A percentile compares a stretch with the other conserved stretches of the same genome.
phyloP scores from a whole-genome alignment of 805 yeast species.

The Metschnikowia kofuensis region DNA sequence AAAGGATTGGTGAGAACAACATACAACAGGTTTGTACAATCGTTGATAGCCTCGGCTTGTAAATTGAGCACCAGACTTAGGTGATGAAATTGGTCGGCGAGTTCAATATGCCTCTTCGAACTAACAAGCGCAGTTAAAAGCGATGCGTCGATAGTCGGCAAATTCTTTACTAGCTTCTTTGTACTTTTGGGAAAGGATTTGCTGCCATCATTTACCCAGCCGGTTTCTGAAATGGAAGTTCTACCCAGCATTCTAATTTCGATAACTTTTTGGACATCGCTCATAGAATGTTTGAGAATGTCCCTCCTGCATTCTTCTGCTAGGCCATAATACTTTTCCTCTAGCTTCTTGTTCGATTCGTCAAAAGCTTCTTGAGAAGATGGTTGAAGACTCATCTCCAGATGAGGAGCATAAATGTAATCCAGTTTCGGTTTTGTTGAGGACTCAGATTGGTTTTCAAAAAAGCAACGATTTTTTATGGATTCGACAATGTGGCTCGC shows the following conservation, averaged over 20 bases:
- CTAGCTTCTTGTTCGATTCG: constrained; percentile 40
- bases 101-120: constrained; percentile 20
- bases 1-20: constrained; percentile 48
- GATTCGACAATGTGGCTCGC: constrained; percentile 1
- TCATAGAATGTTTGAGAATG: constrained; percentile 44
- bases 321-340: constrained; percentile 49
- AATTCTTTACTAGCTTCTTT: constrained; percentile 26
- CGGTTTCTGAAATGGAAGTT: constrained; percentile 9
- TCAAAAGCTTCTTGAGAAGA: neutral
- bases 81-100: constrained; percentile 20
- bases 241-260: constrained; percentile 23
- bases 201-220: constrained; percentile 30
- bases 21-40: constrained; percentile 47
- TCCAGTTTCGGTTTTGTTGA: no score
- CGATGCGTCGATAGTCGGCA: constrained; percentile 28
- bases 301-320: constrained; percentile 63
- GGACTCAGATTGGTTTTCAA: neutral
- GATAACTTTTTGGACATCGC: constrained; percentile 30
- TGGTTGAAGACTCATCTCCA: neutral
- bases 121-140: constrained; percentile 17
- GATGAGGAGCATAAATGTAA: neutral
- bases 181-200: constrained; percentile 32
- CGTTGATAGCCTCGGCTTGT: constrained; percentile 51
- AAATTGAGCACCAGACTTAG: constrained; percentile 40
- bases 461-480: constrained; percentile 1